Evolutionary conservation across 2,329 filamentous ascomycete genomes (phyloP).

Genomic region (Akanthomyces dipterigenus): DNA sequence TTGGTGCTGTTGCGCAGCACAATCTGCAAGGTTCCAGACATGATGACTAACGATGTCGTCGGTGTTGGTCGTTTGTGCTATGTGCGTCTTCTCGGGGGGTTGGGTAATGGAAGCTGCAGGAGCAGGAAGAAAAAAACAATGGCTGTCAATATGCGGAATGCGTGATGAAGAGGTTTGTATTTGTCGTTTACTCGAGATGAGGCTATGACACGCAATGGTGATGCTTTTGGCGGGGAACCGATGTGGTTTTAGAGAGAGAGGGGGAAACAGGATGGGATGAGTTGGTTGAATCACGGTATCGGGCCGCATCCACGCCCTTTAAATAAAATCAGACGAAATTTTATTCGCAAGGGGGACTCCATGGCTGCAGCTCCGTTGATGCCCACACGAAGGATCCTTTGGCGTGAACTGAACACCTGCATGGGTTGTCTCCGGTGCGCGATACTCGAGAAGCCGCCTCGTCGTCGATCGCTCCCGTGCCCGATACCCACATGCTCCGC

Average conservation of each 20-base stretch:
- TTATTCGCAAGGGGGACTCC: neutral
- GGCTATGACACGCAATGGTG: neutral
- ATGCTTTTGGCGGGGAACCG: neutral
- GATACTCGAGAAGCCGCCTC: neutral
- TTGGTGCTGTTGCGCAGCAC: slow-evolving; percentile 59
- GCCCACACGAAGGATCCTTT: neutral
- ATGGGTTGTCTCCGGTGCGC: neutral
- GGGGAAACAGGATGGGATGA: neutral
- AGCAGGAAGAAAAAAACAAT: neutral
- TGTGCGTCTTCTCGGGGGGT: neutral
- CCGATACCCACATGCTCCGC: slow-evolving; percentile 9
- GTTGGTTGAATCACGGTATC: neutral
- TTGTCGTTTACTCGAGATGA: neutral
- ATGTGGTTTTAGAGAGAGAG: too few species aligned
- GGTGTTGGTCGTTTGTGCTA: neutral
- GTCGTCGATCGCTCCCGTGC: slow-evolving; percentile 8
- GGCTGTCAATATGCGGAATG: neutral
- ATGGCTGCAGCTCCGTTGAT: neutral
- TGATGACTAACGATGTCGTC: too few species aligned
- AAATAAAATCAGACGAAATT: neutral
- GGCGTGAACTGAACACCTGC: neutral
- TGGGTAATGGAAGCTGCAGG: neutral
- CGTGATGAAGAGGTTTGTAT: neutral
- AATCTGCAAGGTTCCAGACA: slow-evolving; percentile 43
- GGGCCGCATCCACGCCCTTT: neutral